Conservation (phyloP, 2,329 filamentous ascomycete genomes). For the Cyclaneusma minus region DNA sequence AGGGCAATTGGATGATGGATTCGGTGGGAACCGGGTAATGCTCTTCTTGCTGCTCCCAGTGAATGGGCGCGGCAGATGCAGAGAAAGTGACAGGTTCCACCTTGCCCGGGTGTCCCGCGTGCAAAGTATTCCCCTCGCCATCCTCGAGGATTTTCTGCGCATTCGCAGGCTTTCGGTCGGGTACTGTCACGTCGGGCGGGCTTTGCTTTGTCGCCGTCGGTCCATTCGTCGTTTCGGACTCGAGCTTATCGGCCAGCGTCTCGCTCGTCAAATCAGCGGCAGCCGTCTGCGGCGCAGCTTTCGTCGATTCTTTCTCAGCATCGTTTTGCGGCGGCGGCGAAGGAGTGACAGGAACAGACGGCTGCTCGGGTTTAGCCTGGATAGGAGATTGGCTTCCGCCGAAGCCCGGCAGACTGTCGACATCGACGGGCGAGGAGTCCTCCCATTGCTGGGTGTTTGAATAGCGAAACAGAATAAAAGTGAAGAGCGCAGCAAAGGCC, state of each 20-base stretch:
- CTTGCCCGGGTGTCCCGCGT: conserved; percentile 14
- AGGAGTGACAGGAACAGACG: no score
- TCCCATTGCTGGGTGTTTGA: conserved; percentile 25
- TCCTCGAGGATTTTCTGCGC: conserved; percentile 7
- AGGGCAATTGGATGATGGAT: conserved; percentile 62
- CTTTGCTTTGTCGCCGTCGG: no score
- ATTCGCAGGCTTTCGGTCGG: conserved; percentile 11
- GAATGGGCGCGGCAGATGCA: conserved; percentile 22
- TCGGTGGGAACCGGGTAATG: conserved; percentile 60
- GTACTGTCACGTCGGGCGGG: conserved; percentile 12
- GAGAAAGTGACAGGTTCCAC: conserved; percentile 9
- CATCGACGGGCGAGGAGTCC: neutral
- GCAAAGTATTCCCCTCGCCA: conserved; percentile 6
- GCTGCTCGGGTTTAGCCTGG: no score
- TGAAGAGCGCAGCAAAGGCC: conserved; percentile 35
- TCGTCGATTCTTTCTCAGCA: no score
- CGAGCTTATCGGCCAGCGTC: conserved; percentile 2
- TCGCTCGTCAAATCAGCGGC: no score
- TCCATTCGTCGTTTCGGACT: conserved; percentile 1
- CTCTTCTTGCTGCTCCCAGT: conserved; percentile 64
- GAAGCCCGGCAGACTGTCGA: neutral
- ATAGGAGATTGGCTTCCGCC: no score
- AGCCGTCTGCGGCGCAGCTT: no score
- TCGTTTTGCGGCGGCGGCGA: no score
- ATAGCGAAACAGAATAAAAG: conserved; percentile 37